A percentile compares a stretch with the other conserved stretches of the same genome.
phyloP scores from a whole-genome alignment of 176 grass and related monocot species.

The Bromus sterilis region DNA sequence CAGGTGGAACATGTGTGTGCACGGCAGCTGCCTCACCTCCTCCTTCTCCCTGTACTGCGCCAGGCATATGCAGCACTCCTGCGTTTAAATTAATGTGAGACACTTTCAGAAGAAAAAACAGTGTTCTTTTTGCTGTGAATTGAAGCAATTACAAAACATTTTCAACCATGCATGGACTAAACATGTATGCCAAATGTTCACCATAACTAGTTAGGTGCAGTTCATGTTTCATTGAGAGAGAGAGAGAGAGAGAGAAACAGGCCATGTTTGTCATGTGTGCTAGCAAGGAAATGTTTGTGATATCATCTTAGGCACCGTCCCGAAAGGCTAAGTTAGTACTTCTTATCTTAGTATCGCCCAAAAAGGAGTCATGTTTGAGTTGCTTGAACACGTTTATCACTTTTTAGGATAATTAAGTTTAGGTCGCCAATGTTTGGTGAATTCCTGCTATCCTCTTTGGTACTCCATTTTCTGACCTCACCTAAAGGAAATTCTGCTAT shows the following conservation, averaged over 20 bases:
- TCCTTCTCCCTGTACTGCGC: conserved; percentile 75
- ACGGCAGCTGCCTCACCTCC: conserved; percentile 89
- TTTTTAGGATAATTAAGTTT: not conserved
- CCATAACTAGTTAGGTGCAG: not conserved
- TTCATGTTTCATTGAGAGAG: not conserved
- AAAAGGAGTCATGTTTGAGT: conserved; percentile 4
- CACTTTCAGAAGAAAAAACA: not conserved
- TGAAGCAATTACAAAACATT: not conserved
- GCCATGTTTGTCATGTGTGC: not conserved
- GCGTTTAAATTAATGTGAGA: not conserved
- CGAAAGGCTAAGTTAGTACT: conserved; percentile 12
- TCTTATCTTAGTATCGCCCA: conserved; percentile 26
- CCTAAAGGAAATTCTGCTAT: not conserved
- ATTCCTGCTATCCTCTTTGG: not conserved
- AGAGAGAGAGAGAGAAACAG: not conserved
- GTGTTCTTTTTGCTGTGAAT: not conserved
- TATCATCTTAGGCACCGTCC: not conserved
- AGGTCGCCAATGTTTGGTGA: conserved; percentile 23
- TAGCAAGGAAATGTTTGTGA: not conserved
- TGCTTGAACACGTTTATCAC: conserved; percentile 19
- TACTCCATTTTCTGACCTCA: not conserved
- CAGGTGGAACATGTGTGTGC: conserved; percentile 86
- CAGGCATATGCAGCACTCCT: conserved; percentile 98
- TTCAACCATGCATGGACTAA: not conserved
- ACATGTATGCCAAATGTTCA: not conserved